These are phyloP conservation scores for Daedaleopsis sinensis DNA, from an alignment of 768 basidiomycete species.

Conservation along the genomic window DNA sequence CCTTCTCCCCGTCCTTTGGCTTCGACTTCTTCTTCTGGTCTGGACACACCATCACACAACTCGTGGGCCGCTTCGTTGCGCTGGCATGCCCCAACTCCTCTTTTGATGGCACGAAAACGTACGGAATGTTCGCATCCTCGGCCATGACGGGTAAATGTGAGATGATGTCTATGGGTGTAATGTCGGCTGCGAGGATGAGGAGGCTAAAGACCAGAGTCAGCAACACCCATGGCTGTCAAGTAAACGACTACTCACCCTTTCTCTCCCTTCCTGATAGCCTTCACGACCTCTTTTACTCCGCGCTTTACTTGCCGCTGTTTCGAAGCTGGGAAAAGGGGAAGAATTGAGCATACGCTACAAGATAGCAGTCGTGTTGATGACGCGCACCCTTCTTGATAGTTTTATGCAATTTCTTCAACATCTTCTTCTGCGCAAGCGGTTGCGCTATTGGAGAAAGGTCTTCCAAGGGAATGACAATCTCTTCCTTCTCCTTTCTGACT, in stretches of 20 bases:
- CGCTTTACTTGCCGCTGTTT: slow-evolving; percentile 95
- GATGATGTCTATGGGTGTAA: slow-evolving; percentile 98
- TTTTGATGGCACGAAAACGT: slow-evolving; percentile 87
- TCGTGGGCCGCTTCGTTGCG: slow-evolving; percentile 97
- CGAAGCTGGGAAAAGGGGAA: slow-evolving; percentile 60
- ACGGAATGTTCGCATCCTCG: slow-evolving; percentile 92
- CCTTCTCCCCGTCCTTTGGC: slow-evolving; percentile 55
- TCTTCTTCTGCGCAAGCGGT: slow-evolving; percentile 91
- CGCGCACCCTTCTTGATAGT: slow-evolving; percentile 84
- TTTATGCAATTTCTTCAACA: slow-evolving; percentile 93
- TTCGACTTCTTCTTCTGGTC: slow-evolving; percentile 73
- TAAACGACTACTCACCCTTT: slow-evolving; percentile 68
- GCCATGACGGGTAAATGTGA: slow-evolving; percentile 94
- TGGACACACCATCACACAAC: slow-evolving; percentile 94
- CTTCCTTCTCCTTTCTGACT: slow-evolving; percentile 64
- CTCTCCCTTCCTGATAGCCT: slow-evolving; percentile 96
- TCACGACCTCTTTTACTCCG: slow-evolving; percentile 98
- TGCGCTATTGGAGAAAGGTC: slow-evolving; percentile 94
- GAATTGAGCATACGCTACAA: not conserved
- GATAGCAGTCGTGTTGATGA: not conserved
- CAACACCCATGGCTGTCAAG: not conserved
- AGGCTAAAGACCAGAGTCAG: slow-evolving; percentile 50
- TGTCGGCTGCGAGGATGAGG: slow-evolving; percentile 92
- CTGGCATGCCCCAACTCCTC: slow-evolving; percentile 96
- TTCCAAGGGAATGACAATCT: slow-evolving; percentile 68